Evolutionary conservation across 208 protist species (phyloP), one percentile per base, ranked within the genome.

Genomic region (Novymonas esmeraldas): DNA sequence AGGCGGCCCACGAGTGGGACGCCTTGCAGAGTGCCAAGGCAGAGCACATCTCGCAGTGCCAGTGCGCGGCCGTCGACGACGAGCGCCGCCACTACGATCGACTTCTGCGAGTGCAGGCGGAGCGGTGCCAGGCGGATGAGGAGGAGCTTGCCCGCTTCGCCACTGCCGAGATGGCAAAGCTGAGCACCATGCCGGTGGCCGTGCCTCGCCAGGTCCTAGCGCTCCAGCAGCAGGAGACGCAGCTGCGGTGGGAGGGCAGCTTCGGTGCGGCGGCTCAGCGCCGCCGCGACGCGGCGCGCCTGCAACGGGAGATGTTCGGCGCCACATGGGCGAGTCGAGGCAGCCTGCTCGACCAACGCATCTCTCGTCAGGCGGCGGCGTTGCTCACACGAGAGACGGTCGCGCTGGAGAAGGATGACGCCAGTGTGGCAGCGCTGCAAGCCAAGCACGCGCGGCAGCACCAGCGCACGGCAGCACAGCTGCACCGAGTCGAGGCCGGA

Each of bases 1-100:
- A 82, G n/a, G 83, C 82, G 41, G 77, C 80, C n/a, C 46, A 70
- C 14, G 72, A 92, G 62, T 84, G 76, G 75, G 78, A 79, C 48
- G 50, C 77, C 3, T 82, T 92, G 72, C 60, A 76, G 20, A 68
- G 79, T 18, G 79, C 85, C 2, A 79, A 78, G 52, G 42, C 42
- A 6, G 61, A 71, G 28, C 45, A 44, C 6, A 33, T 64, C 11
- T 39, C 51, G 26, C 51, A 85, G 42, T 48, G 64, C 33, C 62
- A 76, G 31, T 22, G 62, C 9, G 56, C 51, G 2, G 52, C 63
- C 1, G 26, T 52, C 7, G 33, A 67, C n/a, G 33, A 41, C 14
- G 38, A 84, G 41, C 51, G 76, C 59, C 18, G 4, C 1, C 57
- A 52, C 34, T 67, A 46, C 31, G 74, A 75, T 57, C 48, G 24